Conservation (phyloP, 805 yeast species). For the Candida gorgasii region DNA sequence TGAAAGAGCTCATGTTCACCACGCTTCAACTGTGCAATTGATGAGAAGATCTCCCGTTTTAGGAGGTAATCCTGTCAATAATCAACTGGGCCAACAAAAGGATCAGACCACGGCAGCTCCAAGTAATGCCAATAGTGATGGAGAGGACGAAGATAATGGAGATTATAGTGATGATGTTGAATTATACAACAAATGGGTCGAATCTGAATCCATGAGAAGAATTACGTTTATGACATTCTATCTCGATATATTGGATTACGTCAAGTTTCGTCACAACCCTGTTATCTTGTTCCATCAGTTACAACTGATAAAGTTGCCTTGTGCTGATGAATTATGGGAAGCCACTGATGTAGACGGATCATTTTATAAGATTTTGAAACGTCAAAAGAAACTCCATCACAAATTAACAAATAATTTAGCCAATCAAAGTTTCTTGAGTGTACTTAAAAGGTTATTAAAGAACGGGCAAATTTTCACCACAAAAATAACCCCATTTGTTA, state of each 20-base stretch:
- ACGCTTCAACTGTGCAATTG: constrained; percentile 81
- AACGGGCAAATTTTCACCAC: constrained; percentile 38
- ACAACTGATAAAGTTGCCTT: constrained; percentile 41
- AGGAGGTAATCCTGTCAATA: constrained; percentile 61
- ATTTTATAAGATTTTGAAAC: constrained; percentile 37
- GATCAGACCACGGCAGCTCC: constrained; percentile 4
- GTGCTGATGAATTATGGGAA: constrained; percentile 43
- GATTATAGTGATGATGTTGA: constrained; percentile 28
- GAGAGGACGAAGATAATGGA: constrained; percentile 36
- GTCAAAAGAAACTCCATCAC: constrained; percentile 31
- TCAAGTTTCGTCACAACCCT: constrained; percentile 73
- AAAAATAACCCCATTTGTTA: constrained; percentile 52
- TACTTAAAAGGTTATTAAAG: constrained; percentile 58
- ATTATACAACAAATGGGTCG: constrained; percentile 70
- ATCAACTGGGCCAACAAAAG: constrained; percentile 8
- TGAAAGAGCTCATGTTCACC: constrained; percentile 83
- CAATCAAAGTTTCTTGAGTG: constrained; percentile 49
- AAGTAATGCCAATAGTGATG: constrained; percentile 26
- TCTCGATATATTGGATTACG: constrained; percentile 76
- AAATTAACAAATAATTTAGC: constrained; percentile 8
- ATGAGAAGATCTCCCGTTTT: constrained; percentile 73
- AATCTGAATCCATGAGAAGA: constrained; percentile 74
- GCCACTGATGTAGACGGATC: constrained; percentile 39
- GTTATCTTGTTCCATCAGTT: constrained; percentile 39
- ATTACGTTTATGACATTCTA: constrained; percentile 81